These are phyloP conservation scores for Trichoderma oligosporum DNA, from an alignment of 2,329 filamentous ascomycete genomes.

Conservation along the genomic window DNA sequence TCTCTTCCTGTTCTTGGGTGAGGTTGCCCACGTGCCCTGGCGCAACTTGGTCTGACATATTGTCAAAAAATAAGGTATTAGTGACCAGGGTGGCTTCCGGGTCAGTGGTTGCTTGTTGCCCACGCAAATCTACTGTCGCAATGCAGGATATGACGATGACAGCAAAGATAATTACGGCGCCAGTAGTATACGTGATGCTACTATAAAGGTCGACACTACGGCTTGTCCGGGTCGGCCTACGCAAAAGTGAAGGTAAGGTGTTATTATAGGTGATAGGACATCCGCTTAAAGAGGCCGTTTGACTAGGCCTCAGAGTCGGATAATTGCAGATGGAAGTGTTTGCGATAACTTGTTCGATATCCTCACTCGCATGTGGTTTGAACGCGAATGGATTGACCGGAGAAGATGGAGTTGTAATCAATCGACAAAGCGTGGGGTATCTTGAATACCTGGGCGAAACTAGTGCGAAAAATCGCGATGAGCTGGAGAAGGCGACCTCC, in stretches of 20 bases:
- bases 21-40: slow-evolving; percentile 80
- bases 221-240: neutral
- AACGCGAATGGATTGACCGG: neutral
- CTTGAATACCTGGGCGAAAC: neutral
- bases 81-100: neutral
- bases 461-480: slow-evolving; percentile 3
- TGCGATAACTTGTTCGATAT: neutral
- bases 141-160: neutral
- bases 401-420: neutral
- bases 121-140: neutral
- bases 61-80: neutral
- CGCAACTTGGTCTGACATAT: slow-evolving; percentile 35
- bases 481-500: neutral
- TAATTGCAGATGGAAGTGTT: neutral
- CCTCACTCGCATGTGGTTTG: slow-evolving; percentile 5
- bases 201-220: slow-evolving; percentile 1
- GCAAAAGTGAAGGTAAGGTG: neutral
- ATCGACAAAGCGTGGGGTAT: neutral
- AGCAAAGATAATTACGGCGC: slow-evolving; percentile 3
- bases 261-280: neutral
- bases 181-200: neutral
- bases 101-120: neutral
- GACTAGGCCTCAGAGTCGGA: neutral
- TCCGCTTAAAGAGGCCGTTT: neutral
- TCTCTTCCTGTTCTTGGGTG: slow-evolving; percentile 83